Evolutionary conservation across 768 basidiomycete genomes (phyloP), one percentile per base, ranked within the genome.

Genomic region (Serendipita vermifera): DNA sequence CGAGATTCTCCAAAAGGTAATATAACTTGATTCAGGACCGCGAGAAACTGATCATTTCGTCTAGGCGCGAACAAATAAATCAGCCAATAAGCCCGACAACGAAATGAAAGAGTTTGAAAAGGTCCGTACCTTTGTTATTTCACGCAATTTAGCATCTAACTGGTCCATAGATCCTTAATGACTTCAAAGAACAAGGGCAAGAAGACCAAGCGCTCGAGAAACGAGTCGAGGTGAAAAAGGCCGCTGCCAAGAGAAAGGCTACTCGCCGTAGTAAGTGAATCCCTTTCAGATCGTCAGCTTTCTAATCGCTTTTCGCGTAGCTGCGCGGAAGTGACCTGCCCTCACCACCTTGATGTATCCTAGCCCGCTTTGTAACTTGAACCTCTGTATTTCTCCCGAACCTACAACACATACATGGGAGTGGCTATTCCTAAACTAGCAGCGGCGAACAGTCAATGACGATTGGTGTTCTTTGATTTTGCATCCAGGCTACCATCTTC

Each of bases 71-170:
- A 70, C 79, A 31, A 94, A 94, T 70, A 97, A 96, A 70, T 84
- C 83, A 32, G 80, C 86, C 60, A 88, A 84, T 66, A 97, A 96
- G 68, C 88, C 91, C 2, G 93, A 96, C 61, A 78, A 84, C 0
- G 94, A 98, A 63, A 71, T 98, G 43, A 85, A 93, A 60, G 94
- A 99, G 70, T 99, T 99, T 64, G 92, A 97, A 68, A 75, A 76
- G 64, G 92, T 87, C 59, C 29, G 72, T 64, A 5, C 40, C 3
- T 20, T n/a, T 11, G 26, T 43, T 38, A 3, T 26, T 55, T 26
- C 20, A 38, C 13, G 31, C 26, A 26, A 26, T 33, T 32, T 53
- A 26, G 33, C 64, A 39, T 59, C 33, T 15, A 24, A 35, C 1
- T 35, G 11, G 38, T 33, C 24, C 41, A 14, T 59, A 92, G 89